Percentiles rank a stretch among this genome's conserved stretches.
Evolutionary conservation across 768 basidiomycete genomes (phyloP).

Genomic region (Clavulina sp.): DNA sequence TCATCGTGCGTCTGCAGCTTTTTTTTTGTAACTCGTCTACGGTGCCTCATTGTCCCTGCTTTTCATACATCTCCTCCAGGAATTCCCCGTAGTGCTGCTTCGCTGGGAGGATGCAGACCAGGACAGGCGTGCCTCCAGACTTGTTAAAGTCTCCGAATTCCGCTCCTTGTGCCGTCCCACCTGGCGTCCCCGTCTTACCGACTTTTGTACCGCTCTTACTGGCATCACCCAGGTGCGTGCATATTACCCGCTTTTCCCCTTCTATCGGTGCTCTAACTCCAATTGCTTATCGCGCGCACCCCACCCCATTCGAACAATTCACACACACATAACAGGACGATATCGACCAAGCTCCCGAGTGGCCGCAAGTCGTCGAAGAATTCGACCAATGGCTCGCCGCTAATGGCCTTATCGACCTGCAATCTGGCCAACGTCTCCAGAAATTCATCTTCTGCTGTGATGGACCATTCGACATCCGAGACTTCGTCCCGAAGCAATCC

Average conservation of each 20-base stretch:
- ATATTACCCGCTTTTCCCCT: constrained; percentile 5
- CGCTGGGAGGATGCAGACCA: constrained; percentile 53
- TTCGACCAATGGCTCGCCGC: constrained; percentile 22
- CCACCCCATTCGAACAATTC: neutral
- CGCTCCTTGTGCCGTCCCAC: constrained; percentile 75
- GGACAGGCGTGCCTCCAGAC: constrained; percentile 32
- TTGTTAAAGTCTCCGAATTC: constrained; percentile 68
- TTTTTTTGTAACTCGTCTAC: constrained; percentile 3
- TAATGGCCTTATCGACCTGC: constrained; percentile 6
- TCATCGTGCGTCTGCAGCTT: constrained; percentile 48
- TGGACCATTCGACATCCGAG: constrained; percentile 60
- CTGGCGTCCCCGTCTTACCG: constrained; percentile 64
- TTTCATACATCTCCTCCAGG: constrained; percentile 32
- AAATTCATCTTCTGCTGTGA: constrained; percentile 24
- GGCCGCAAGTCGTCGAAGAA: constrained; percentile 43
- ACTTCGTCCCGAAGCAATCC: constrained; percentile 79
- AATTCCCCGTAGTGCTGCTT: constrained; percentile 83
- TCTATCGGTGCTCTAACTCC: neutral
- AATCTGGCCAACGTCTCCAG: constrained; percentile 46
- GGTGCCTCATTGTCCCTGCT: neutral
- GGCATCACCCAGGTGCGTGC: constrained; percentile 76
- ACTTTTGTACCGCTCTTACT: constrained; percentile 75
- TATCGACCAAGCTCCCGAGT: constrained; percentile 63
- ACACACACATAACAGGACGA: constrained; percentile 35
- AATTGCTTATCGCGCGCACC: neutral